Evolutionary conservation across 345 rosid genomes (phyloP), one percentile per base, ranked within the genome.

Genomic region (Gossypium turneri): DNA sequence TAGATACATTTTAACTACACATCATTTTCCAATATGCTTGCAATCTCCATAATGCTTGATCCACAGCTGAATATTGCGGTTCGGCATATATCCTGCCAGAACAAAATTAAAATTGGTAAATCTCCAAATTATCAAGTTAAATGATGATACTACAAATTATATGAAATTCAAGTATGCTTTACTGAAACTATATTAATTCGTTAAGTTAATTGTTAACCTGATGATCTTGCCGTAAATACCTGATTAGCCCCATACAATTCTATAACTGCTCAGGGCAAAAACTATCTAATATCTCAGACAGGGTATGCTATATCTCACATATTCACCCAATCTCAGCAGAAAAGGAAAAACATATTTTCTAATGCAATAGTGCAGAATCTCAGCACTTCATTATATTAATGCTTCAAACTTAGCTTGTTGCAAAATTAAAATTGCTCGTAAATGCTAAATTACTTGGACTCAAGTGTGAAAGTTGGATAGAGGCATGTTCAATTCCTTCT

Each of bases 1-100:
- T 60, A 73, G 61, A 45, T 44, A 24, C 53, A 73, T 61, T 75
- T 55, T 58, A 24, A 38, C 70, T 22, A 29, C 45, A 29, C 9
- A 60, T 62, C 72, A 64, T 24, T 41, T 41, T 48, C 61, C 48
- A 12, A 57, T 8, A 60, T 6, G 57, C 81, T 72, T 24, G 43
- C 81, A 56, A 48, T 48, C 75, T 27, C 12, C 61, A 53, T 38
- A 27, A 29, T 59, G 24, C 48, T n/a, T n/a, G 52, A n/a, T 25
- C 73, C 75, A 63, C 27, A n/a, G n/a, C 72, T 67, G 34, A 22
- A 67, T 51, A 70, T 63, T 25, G 55, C 24, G 16, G 59, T 27
- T 69, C 69, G 17, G 27, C 12, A 56, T 66, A 48, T 72, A 69
- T 75, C 86, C 88, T 85, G 88, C 67, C 53, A 61, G 74, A 73